These are phyloP conservation scores for Dryas integrifolia DNA, from an alignment of 331 rosid species.

Conservation along the genomic window DNA sequence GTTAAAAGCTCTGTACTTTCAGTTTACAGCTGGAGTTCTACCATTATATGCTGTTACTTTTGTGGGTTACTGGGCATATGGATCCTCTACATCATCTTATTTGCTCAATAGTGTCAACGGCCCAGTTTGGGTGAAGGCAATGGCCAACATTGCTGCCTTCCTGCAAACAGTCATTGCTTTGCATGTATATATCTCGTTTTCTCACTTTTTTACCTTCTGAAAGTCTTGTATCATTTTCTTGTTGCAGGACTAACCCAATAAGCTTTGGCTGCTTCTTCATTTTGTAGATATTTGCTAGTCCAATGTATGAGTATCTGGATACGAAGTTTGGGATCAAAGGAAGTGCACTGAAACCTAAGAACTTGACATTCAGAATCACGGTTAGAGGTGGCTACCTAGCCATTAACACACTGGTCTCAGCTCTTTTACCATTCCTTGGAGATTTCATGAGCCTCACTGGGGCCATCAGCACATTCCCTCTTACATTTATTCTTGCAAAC, in stretches of 20 bases:
- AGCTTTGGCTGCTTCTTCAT: slow-evolving; percentile 16
- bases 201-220: not conserved
- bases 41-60: slow-evolving; percentile 81
- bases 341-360: slow-evolving; percentile 50
- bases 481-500: slow-evolving; percentile 91
- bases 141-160: slow-evolving; percentile 73
- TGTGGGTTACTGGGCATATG: slow-evolving; percentile 94
- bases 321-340: slow-evolving; percentile 72
- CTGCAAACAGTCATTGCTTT: slow-evolving; percentile 81
- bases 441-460: slow-evolving; percentile 99
- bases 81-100: slow-evolving; percentile 63
- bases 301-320: slow-evolving; percentile 88
- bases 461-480: slow-evolving; percentile 90
- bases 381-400: slow-evolving; percentile 86
- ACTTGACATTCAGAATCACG: slow-evolving; percentile 59
- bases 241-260: slow-evolving; percentile 5
- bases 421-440: slow-evolving; percentile 92
- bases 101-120: slow-evolving; percentile 73
- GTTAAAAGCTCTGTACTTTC: slow-evolving; percentile 84
- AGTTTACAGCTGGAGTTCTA: slow-evolving; percentile 76
- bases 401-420: slow-evolving; percentile 65
- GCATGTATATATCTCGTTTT: slow-evolving; percentile 51
- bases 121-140: slow-evolving; percentile 71
- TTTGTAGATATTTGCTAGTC: slow-evolving; percentile 88
- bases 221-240: not conserved